Conservation (phyloP, 345 rosid species). For the Eucalyptus microcorys region DNA sequence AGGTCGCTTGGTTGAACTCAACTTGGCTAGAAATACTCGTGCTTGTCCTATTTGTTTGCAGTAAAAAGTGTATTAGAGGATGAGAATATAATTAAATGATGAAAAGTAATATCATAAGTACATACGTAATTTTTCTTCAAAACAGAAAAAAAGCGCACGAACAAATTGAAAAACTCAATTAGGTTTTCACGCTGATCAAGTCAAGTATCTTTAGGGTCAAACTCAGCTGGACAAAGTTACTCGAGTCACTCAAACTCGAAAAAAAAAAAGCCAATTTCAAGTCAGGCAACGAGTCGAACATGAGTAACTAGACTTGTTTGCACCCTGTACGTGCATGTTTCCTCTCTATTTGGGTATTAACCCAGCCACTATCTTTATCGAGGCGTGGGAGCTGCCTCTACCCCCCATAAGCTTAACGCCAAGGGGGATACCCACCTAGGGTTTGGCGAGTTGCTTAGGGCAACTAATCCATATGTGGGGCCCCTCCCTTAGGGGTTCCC, state of each 20-base stretch:
- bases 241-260: background rate
- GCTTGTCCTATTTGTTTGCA: accelerated
- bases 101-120: background rate
- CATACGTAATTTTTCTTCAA: background rate
- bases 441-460: too few relatives aligned
- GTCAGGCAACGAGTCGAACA: background rate
- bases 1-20: background rate
- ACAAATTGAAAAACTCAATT: background rate
- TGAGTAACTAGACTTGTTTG: background rate
- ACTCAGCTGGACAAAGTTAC: background rate
- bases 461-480: too few relatives aligned
- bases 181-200: accelerated
- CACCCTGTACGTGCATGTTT: background rate
- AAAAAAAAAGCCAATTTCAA: background rate
- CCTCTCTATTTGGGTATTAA: background rate
- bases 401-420: too few relatives aligned
- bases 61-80: background rate
- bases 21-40: background rate
- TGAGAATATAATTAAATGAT: background rate
- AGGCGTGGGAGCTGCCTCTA: too few relatives aligned
- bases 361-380: too few relatives aligned
- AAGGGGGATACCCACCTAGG: too few relatives aligned
- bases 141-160: background rate
- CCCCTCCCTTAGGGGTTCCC: too few relatives aligned
- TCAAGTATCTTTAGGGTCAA: background rate